These are phyloP conservation scores for Collybiopsis confluens DNA, from an alignment of 768 basidiomycete genomes.

Conservation along the genomic window DNA sequence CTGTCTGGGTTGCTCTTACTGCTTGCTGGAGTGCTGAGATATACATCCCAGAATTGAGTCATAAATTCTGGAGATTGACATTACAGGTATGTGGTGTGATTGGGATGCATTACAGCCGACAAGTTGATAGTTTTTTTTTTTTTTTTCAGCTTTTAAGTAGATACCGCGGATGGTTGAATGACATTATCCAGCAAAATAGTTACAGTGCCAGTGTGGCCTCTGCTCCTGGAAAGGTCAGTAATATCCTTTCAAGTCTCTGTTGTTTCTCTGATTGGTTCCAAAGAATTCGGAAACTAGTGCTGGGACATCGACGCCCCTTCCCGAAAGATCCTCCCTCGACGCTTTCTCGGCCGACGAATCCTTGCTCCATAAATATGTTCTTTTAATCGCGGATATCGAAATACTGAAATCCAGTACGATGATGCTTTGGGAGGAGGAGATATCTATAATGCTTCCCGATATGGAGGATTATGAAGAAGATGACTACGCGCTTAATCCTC, in stretches of 20 bases:
- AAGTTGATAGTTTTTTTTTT: conserved; percentile 4
- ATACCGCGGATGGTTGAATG: conserved; percentile 75
- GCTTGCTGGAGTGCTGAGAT: conserved; percentile 87
- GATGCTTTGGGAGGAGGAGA: conserved; percentile 66
- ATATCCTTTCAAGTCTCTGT: not conserved
- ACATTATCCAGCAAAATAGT: conserved; percentile 35
- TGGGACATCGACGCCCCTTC: conserved; percentile 48
- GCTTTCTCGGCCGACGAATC: conserved; percentile 57
- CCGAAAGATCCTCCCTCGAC: conserved; percentile 52
- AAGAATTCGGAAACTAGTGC: conserved; percentile 17
- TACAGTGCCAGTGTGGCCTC: conserved; percentile 12
- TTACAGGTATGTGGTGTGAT: conserved; percentile 67
- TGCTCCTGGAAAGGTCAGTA: conserved; percentile 31
- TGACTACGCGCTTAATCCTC: conserved; percentile 29
- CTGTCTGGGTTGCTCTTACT: conserved; percentile 67
- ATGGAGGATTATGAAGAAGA: conserved; percentile 25
- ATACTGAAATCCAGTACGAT: conserved; percentile 47
- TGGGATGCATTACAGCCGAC: not conserved
- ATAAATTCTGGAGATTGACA: conserved; percentile 88
- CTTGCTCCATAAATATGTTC: conserved; percentile 59
- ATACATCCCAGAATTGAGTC: conserved; percentile 75
- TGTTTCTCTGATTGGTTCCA: conserved; percentile 1
- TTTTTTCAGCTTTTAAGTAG: conserved; percentile 80
- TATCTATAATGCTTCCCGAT: conserved; percentile 58
- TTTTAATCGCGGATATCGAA: conserved; percentile 66